Evolutionary conservation across 225 moss, liverwort and hornwort species (phyloP).

Genomic region (Asterella californica): DNA sequence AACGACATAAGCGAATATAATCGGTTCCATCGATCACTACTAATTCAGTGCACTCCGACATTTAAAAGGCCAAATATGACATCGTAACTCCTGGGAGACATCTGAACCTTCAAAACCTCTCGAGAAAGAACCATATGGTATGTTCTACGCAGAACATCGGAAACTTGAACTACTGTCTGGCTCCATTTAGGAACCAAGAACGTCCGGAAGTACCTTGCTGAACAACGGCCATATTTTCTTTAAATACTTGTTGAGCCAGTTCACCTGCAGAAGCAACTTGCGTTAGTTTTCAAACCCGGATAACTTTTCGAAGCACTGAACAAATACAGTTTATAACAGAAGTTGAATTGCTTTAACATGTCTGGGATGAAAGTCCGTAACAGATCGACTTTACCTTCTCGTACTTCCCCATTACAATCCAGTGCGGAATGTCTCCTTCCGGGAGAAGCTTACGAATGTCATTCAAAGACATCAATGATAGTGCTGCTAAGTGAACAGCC

Average conservation of each 20-base stretch:
- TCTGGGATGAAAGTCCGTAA: neutral
- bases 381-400: slow-evolving; percentile 34
- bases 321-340: neutral
- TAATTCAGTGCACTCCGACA: neutral
- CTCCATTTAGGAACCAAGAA: neutral
- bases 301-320: neutral
- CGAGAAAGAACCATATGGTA: neutral
- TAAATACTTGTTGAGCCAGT: slow-evolving; percentile 42
- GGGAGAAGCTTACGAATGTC: slow-evolving; percentile 45
- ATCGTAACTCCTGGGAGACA: no score
- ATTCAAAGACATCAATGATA: slow-evolving; percentile 36
- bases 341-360: neutral
- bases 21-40: neutral
- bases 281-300: neutral
- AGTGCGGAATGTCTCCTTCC: slow-evolving; percentile 28
- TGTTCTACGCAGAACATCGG: neutral
- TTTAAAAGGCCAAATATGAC: neutral
- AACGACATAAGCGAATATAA: neutral
- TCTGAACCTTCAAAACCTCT: neutral
- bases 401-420: slow-evolving; percentile 49
- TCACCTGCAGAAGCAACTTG: slow-evolving; percentile 22
- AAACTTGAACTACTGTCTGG: neutral
- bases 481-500: slow-evolving; percentile 31
- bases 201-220: slow-evolving; percentile 27
- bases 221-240: slow-evolving; percentile 42